These are phyloP conservation scores for Ganoderma multipileum DNA, from an alignment of 1,284 basidiomycete genomes.

Conservation along the genomic window DNA sequence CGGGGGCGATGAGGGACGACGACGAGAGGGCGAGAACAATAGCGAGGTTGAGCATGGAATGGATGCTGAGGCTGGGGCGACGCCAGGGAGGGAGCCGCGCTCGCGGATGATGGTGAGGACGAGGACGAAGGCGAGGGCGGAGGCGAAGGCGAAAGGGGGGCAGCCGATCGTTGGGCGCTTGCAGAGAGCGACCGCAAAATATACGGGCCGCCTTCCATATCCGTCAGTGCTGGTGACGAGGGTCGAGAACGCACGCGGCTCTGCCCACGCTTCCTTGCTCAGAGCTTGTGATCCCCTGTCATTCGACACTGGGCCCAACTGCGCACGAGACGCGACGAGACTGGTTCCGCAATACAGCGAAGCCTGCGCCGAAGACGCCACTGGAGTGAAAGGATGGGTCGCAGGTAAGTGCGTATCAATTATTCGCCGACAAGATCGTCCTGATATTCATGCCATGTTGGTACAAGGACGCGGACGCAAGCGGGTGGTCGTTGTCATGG, in stretches of 20 bases:
- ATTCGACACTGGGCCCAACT: neutral
- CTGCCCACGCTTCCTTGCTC: slow-evolving; percentile 8
- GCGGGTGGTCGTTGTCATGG: too few species aligned
- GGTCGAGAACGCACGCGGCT: slow-evolving; percentile 1
- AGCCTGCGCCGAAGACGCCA: neutral
- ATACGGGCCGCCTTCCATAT: slow-evolving; percentile 24
- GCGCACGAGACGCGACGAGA: neutral
- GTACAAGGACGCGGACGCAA: too few species aligned
- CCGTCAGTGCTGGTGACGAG: slow-evolving; percentile 4
- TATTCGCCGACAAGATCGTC: neutral
- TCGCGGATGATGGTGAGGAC: neutral
- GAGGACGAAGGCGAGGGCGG: neutral
- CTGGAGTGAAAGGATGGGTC: too few species aligned
- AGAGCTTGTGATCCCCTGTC: neutral
- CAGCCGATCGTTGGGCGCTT: neutral
- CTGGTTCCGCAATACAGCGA: neutral
- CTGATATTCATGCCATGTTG: neutral
- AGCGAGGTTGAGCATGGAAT: slow-evolving; percentile 33
- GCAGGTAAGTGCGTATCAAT: neutral
- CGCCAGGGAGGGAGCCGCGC: neutral
- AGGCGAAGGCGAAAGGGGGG: neutral
- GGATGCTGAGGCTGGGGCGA: slow-evolving; percentile 3
- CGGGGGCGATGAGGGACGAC: slow-evolving; percentile 19
- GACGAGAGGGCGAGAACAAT: slow-evolving; percentile 29
- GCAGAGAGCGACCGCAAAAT: slow-evolving; percentile 16